phyloP scores from a whole-genome alignment of 108 stramenopile genomes.

The Seminavis robusta region DNA sequence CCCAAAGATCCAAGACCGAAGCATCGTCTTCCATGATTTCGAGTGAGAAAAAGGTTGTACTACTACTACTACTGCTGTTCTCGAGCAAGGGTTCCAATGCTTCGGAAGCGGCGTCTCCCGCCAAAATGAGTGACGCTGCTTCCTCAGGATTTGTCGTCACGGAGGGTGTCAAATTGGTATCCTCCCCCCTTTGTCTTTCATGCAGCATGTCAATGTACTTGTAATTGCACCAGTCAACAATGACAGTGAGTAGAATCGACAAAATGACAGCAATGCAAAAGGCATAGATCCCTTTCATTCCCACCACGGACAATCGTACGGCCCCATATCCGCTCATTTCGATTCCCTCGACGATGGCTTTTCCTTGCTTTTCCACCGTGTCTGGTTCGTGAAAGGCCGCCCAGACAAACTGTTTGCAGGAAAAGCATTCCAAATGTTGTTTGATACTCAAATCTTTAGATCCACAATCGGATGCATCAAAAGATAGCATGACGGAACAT shows the following conservation, averaged over 20 bases:
- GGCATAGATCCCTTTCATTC: conserved; percentile 74
- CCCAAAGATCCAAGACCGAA: too few relatives aligned
- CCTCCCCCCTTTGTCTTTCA: too few relatives aligned
- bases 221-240: conserved; percentile 64
- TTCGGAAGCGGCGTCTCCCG: too few relatives aligned
- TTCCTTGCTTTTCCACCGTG: conserved; percentile 46
- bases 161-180: too few relatives aligned
- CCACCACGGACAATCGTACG: conserved; percentile 58
- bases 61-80: too few relatives aligned
- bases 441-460: conserved; percentile 13
- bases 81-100: too few relatives aligned
- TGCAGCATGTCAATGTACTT: too few relatives aligned
- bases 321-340: conserved; percentile 57
- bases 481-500: conserved; percentile 55
- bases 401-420: conserved; percentile 49
- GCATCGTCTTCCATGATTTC: too few relatives aligned
- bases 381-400: conserved; percentile 56
- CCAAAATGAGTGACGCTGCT: too few relatives aligned
- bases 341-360: conserved; percentile 51
- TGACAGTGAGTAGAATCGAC: conserved; percentile 66
- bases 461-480: too few relatives aligned
- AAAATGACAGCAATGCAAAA: conserved; percentile 81
- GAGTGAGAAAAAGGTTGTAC: too few relatives aligned
- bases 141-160: too few relatives aligned
- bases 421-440: conserved; percentile 26